These are phyloP conservation scores for Epicoccum sorghinum DNA, from an alignment of 2,329 filamentous ascomycete species.

Conservation along the genomic window DNA sequence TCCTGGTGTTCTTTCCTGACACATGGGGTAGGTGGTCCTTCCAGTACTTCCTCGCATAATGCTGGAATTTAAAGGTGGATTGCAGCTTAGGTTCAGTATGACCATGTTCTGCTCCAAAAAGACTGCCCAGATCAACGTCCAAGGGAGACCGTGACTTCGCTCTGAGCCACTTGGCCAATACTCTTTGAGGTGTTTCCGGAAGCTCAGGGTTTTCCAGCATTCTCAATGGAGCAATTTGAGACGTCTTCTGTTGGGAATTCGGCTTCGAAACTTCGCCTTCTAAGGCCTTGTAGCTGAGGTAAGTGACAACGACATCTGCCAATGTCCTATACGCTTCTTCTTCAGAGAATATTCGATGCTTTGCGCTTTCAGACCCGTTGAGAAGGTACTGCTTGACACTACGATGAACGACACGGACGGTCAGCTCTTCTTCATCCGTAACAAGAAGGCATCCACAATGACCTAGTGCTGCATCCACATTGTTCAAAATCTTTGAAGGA, in stretches of 20 bases:
- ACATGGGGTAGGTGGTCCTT: slow-evolving; percentile 12
- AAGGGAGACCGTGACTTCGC: slow-evolving; percentile 16
- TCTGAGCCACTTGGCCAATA: slow-evolving; percentile 17
- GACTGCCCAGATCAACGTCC: slow-evolving; percentile 20
- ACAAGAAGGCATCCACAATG: slow-evolving; percentile 32
- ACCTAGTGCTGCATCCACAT: slow-evolving; percentile 23
- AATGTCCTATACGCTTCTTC: slow-evolving; percentile 18
- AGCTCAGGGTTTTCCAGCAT: no score
- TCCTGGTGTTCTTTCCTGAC: slow-evolving; percentile 10
- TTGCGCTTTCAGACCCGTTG: background rate
- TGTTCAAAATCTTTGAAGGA: slow-evolving; percentile 20
- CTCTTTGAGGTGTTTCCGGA: no score
- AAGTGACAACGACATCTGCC: slow-evolving; percentile 29
- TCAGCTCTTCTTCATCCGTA: slow-evolving; percentile 32
- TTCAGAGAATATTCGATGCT: background rate
- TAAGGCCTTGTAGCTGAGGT: slow-evolving; percentile 29
- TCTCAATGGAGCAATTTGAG: background rate
- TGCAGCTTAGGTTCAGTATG: background rate
- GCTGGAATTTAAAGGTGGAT: slow-evolving; percentile 12
- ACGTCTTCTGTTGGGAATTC: background rate
- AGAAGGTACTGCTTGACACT: slow-evolving; percentile 30
- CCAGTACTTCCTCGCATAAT: slow-evolving; percentile 25
- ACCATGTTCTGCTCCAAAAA: slow-evolving; percentile 9
- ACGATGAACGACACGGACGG: slow-evolving; percentile 27
- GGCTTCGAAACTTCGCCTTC: slow-evolving; percentile 19